A percentile compares a stretch with the other conserved stretches of the same genome.
Conservation (phyloP, 495 filamentous ascomycete species). For the Penicillium steckii region DNA sequence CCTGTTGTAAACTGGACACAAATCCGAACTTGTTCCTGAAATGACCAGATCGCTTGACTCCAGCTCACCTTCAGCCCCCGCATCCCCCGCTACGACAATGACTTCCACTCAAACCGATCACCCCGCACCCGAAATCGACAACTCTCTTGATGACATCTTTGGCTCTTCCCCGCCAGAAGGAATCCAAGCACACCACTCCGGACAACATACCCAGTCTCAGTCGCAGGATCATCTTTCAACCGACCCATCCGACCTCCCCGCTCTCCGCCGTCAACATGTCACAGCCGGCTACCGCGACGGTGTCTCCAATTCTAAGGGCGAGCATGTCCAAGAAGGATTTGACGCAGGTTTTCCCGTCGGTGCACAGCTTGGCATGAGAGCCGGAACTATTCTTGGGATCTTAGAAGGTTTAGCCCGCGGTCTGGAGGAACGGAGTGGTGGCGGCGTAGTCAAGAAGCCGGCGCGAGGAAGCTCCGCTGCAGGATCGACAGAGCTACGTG, state of each 20-base stretch:
- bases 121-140: conserved; percentile 18
- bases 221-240: not conserved
- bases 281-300: conserved; percentile 93
- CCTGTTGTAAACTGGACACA: no score
- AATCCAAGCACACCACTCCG: not conserved
- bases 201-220: not conserved
- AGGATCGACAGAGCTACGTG: not conserved
- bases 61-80: not conserved
- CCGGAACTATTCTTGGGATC: conserved; percentile 68
- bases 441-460: conserved; percentile 31
- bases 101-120: conserved; percentile 18
- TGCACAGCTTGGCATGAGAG: conserved; percentile 69
- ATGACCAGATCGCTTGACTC: not conserved
- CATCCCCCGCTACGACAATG: conserved; percentile 28
- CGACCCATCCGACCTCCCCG: conserved; percentile 70
- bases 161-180: conserved; percentile 39
- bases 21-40: not conserved
- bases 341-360: conserved; percentile 85
- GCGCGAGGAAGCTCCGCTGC: conserved; percentile 11
- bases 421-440: conserved; percentile 30
- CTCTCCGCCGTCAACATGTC: conserved; percentile 68
- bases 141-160: conserved; percentile 49
- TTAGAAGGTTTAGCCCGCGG: conserved; percentile 61
- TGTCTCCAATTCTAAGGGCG: conserved; percentile 66
- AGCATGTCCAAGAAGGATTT: conserved; percentile 76